These are phyloP conservation scores for Scleroderma bovista DNA, from an alignment of 768 basidiomycete species.

Conservation along the genomic window DNA sequence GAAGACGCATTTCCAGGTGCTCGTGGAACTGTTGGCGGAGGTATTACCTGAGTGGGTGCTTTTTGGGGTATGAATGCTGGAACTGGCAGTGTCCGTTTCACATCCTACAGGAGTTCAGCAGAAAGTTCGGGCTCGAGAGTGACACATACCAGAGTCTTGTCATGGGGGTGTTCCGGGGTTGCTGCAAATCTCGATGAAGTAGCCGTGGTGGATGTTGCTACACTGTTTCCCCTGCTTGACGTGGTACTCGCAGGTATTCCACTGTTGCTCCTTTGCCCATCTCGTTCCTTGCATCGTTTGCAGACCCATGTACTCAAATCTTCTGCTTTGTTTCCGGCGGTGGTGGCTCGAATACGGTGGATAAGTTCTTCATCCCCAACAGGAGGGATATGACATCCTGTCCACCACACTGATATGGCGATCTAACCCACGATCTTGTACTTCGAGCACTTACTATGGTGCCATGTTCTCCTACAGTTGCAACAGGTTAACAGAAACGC, in stretches of 20 bases:
- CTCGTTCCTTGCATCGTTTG: conserved; percentile 25
- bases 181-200: background rate
- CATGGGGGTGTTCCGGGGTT: background rate
- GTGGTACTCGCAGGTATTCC: background rate
- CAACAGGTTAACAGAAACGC: conserved; percentile 32
- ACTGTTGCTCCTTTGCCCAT: background rate
- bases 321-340: conserved; percentile 16
- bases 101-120: background rate
- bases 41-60: background rate
- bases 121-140: background rate
- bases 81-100: background rate
- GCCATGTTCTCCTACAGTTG: conserved; percentile 31
- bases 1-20: conserved; percentile 3
- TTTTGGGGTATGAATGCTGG: background rate
- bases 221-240: background rate
- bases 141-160: background rate
- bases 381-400: conserved; percentile 31
- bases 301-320: conserved; percentile 24
- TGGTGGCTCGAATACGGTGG: conserved; percentile 20
- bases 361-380: conserved; percentile 23
- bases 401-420: background rate
- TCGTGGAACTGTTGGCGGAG: no score
- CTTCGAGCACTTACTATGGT: conserved; percentile 21
- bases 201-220: background rate
- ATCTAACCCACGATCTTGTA: background rate